These are phyloP conservation scores for Monocercomonoides exilis DNA, from an alignment of 78 protist species.

Conservation along the genomic window DNA sequence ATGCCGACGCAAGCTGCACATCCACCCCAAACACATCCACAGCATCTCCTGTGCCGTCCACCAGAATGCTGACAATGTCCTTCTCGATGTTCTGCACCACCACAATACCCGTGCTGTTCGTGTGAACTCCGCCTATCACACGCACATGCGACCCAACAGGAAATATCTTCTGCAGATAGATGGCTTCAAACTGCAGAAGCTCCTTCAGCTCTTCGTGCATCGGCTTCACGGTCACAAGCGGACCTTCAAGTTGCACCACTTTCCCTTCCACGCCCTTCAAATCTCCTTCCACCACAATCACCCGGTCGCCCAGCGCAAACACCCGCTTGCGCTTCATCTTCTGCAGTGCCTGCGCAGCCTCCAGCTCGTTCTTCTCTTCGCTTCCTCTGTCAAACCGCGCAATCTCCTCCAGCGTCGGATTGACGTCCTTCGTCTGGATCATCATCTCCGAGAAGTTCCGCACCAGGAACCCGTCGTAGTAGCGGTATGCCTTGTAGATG, in stretches of 20 bases:
- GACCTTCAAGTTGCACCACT: neutral
- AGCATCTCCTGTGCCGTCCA: no score
- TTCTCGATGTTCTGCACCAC: no score
- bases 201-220: neutral
- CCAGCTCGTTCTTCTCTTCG: neutral
- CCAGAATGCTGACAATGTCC: no score
- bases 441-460: neutral
- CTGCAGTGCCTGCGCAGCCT: neutral
- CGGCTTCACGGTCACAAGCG: neutral
- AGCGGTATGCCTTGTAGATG: neutral
- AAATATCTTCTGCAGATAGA: no score
- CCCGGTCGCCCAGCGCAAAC: neutral
- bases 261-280: neutral
- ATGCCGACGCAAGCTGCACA: no score
- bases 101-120: no score
- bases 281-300: neutral
- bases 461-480: neutral
- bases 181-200: no score
- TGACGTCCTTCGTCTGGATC: neutral
- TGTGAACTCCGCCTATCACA: no score
- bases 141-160: no score
- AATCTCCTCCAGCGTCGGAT: neutral
- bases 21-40: no score
- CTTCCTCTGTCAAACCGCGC: neutral
- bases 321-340: neutral